Evolutionary conservation across 2,329 filamentous ascomycete species (phyloP), one percentile per base, ranked within the genome.

Genomic region (Lasiodiplodia hormozganensis): DNA sequence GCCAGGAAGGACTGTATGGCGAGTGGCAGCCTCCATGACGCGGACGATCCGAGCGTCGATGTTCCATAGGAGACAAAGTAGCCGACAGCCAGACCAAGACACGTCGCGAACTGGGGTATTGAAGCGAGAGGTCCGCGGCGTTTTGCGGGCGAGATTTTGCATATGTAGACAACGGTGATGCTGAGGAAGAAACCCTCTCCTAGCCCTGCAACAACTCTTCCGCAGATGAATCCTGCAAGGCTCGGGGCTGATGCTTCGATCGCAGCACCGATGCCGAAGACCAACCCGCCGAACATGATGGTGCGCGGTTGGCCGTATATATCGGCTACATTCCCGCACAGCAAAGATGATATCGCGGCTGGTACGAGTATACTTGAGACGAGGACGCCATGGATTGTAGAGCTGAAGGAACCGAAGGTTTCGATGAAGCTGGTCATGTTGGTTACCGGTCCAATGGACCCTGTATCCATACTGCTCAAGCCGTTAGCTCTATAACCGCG

Each of bases 61-160:
- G 82, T 85, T 7, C 85, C 87, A 70, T 89, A 90, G 74, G 86
- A 89, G 12, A 82, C 83, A 71, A 90, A 90, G 71, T 87, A 90
- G 0, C 88, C 88, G 0, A 81, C 57, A 12, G 84, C 84, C 2
- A 89, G 74, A 0, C 85, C 87, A 1, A 83, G 58, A 0, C 83
- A 84, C 2, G 82, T 82, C 53, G 87, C 73, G 60, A 89, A 79
- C 70, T 89, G 87, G 0, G 86, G 85, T 4, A 85, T 75, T 0
- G 85, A 84, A 0, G 84, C 82, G 2, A 90, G 73, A 0, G 82
- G 78, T 0, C 87, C 88, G 34, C 88, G 78, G 4, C 79, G 76
- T 4, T 76, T 78, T 0, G 82, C 78, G 0, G 87, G 88, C 0
- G 87, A 85, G 16, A 90, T 87, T 74, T 90, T 88, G 68, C 85